Percentiles rank a stretch among this genome's conserved stretches.
phyloP scores from a whole-genome alignment of 225 moss, liverwort and hornwort genomes.

The Asterella californica region DNA sequence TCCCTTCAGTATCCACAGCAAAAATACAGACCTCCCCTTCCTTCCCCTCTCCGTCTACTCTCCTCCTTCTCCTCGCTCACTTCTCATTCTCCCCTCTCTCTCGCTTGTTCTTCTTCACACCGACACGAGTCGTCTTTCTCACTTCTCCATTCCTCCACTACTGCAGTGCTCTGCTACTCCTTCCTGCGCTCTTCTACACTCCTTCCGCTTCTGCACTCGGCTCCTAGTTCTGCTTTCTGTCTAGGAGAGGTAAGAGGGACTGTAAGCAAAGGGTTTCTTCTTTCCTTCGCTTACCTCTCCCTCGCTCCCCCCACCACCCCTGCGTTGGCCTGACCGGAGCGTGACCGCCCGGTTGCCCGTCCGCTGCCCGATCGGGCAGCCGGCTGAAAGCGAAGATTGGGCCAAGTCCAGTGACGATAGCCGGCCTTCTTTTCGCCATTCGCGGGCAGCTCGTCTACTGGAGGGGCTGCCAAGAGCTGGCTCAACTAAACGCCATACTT shows the following conservation, averaged over 20 bases:
- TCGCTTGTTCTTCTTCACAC: background rate
- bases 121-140: constrained; percentile 19
- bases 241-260: background rate
- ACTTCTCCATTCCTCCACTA: background rate
- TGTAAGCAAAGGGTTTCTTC: background rate
- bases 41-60: background rate
- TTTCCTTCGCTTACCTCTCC: background rate
- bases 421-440: constrained; percentile 6
- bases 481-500: background rate
- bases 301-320: no score
- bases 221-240: background rate
- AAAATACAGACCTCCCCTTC: background rate
- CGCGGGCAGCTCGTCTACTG: background rate
- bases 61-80: background rate
- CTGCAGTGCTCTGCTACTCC: no score
- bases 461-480: background rate
- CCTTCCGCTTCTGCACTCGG: background rate
- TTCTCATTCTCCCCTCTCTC: background rate
- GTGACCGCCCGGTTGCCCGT: background rate
- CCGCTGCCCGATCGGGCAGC: constrained; percentile 5
- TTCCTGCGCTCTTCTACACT: background rate
- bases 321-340: background rate
- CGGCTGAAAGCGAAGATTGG: constrained; percentile 11
- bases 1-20: background rate
- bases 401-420: constrained; percentile 1